Evolutionary conservation across 805 yeast genomes (phyloP), one percentile per base, ranked within the genome.

Genomic region (Tetrapisispora iriomotensis): DNA sequence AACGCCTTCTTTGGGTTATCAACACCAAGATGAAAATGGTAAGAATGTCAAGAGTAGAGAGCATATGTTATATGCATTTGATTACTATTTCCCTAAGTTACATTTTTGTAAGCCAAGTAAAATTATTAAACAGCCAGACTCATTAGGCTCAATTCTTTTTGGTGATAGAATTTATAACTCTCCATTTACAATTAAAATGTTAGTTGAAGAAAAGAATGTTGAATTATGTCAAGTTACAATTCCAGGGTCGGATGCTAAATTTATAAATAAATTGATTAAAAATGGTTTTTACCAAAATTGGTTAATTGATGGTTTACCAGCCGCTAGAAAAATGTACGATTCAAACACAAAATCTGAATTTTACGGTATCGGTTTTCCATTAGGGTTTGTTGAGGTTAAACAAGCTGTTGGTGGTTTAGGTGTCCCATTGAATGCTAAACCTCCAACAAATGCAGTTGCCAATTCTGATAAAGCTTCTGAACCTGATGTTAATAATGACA

Each of bases 111-210:
- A 61, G 42, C 97, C 97, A 1, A 60, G 52, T 10, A 47, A 55
- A 20, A 51, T 59, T 22, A 60, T 44, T 23, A 81, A 81, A 51
- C 95, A 86, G 58, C 77, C 84, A 46, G 97, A 87, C 63, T 80
- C 94, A 9, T 70, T 92, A 38, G 98, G 98, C 8, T 80, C 96
- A 2, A 81, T 92, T 48, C 72, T 92, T 42, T 87, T 92, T 59
- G 98, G 98, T 47, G 98, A 92, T 63, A 72, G 98, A 58, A 87
- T 92, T 46, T 87, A 83, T 68, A 79, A 84, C 54, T 87, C 97
- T 8, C 96, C 97, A 6, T 86, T 84, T 54, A 75, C 79, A 37
- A 65, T 92, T 45, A 69, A 74, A 27, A 83, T 92, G 94, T 69
- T 82, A 46, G 72, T 82, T 56, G 74, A 83, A 45, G 71, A 72